A percentile compares a stretch with the other conserved stretches of the same genome.
These are phyloP conservation scores for Lipomyces mesembrius DNA, from an alignment of 805 yeast genomes.

Conservation along the genomic window DNA sequence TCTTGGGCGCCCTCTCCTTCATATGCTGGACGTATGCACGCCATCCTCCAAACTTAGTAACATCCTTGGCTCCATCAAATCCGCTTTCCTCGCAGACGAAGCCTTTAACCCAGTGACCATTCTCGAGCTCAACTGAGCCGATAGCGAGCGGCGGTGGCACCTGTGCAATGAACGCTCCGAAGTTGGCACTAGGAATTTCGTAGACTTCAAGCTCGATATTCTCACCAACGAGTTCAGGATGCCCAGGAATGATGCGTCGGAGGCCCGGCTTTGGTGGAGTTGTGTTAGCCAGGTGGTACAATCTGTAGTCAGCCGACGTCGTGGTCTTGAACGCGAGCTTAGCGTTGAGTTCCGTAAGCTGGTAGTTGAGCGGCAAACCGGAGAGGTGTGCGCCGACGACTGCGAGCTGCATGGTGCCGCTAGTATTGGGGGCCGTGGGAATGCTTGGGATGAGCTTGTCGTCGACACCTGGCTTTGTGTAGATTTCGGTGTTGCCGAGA, in stretches of 20 bases:
- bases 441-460: slow-evolving; percentile 47
- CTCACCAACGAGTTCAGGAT: slow-evolving; percentile 33
- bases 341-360: slow-evolving; percentile 82
- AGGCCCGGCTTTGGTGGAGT: slow-evolving; percentile 93
- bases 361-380: slow-evolving; percentile 94
- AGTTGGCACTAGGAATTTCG: slow-evolving; percentile 73
- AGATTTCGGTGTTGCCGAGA: slow-evolving; percentile 57
- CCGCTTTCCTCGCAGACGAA: slow-evolving; percentile 94
- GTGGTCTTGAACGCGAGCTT: slow-evolving; percentile 64
- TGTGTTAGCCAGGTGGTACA: slow-evolving; percentile 79
- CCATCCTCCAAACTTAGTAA: slow-evolving; percentile 92
- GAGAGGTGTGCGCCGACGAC: slow-evolving; percentile 96
- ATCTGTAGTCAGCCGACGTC: slow-evolving; percentile 71
- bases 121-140: slow-evolving; percentile 82
- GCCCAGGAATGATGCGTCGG: slow-evolving; percentile 52
- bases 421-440: slow-evolving; percentile 56
- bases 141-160: slow-evolving; percentile 96
- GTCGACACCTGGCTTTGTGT: slow-evolving; percentile 53
- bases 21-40: slow-evolving; percentile 58
- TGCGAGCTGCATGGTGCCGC: slow-evolving; percentile 67
- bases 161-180: slow-evolving; percentile 83
- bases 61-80: slow-evolving; percentile 76
- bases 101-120: slow-evolving; percentile 86
- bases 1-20: slow-evolving; percentile 55
- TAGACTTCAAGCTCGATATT: slow-evolving; percentile 79